These are phyloP conservation scores for Picea sitchensis DNA, from an alignment of 75 land plant genomes.

Conservation along the genomic window DNA sequence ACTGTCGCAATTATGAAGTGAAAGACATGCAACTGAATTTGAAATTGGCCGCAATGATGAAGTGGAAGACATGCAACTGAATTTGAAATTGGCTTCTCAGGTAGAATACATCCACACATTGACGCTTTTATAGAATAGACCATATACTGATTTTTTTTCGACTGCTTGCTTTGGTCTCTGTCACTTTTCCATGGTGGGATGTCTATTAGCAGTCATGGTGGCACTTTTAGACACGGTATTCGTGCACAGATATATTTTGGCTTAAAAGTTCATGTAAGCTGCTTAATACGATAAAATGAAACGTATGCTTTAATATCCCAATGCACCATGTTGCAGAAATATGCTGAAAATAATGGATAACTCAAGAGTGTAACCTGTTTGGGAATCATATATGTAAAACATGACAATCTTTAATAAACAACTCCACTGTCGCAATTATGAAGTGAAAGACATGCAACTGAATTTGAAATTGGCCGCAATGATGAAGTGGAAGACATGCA, in stretches of 20 bases:
- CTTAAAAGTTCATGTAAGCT: no score
- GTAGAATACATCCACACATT: conserved; percentile 3
- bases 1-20: neutral
- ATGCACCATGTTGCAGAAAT: no score
- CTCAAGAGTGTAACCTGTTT: no score
- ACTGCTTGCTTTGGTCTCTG: neutral
- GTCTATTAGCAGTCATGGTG: no score
- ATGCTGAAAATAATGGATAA: no score
- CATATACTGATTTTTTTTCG: neutral
- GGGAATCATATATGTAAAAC: neutral
- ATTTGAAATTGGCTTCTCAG: conserved; percentile 12
- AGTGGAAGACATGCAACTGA: neutral
- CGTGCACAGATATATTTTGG: no score
- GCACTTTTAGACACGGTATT: no score
- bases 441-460: neutral
- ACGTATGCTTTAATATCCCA: no score
- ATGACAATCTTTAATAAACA: neutral
- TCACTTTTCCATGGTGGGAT: neutral
- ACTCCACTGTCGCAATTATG: neutral
- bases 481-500: no score
- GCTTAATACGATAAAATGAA: no score
- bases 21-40: neutral
- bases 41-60: neutral
- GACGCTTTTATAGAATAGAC: neutral
- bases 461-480: no score